phyloP scores from a whole-genome alignment of 129 eudicot genomes.

The Pseudognaphalium luteoalbum region DNA sequence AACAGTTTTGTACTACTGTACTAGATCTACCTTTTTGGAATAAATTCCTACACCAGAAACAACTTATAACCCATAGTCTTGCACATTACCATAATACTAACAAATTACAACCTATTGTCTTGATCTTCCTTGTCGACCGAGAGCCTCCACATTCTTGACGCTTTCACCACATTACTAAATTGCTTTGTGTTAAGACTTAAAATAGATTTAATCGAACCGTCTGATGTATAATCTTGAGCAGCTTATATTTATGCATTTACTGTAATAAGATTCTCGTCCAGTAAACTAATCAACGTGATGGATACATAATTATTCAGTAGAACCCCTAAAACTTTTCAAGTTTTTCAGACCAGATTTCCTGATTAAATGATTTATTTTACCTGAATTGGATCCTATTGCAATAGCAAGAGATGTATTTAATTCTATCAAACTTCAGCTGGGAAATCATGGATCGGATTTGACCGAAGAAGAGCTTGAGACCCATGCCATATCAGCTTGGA shows the following conservation, averaged over 20 bases:
- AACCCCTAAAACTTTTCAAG: background rate
- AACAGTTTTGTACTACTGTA: background rate
- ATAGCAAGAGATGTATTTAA: constrained; percentile 11
- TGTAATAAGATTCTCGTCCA: constrained; percentile 2
- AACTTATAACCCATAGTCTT: too few relatives aligned
- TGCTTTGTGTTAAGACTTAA: background rate
- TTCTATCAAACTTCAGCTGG: constrained; percentile 48
- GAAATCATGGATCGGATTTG: constrained; percentile 79
- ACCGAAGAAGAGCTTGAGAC: constrained; percentile 90
- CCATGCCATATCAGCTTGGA: constrained; percentile 82
- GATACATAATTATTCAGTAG: background rate
- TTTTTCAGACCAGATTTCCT: constrained; percentile 10
- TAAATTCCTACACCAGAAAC: too few relatives aligned
- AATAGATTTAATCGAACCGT: background rate
- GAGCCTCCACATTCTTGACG: background rate
- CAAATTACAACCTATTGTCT: background rate
- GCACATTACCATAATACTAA: too few relatives aligned
- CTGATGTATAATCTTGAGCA: too few relatives aligned
- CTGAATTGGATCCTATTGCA: constrained; percentile 10
- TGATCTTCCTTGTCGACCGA: background rate
- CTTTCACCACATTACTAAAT: background rate
- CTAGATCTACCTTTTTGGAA: background rate
- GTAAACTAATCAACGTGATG: background rate
- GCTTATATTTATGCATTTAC: background rate
- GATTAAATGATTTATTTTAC: constrained; percentile 4